Percentiles rank a stretch among this genome's conserved stretches.
phyloP scores from a whole-genome alignment of 2,329 filamentous ascomycete genomes.

The Penicillium concentricum region DNA sequence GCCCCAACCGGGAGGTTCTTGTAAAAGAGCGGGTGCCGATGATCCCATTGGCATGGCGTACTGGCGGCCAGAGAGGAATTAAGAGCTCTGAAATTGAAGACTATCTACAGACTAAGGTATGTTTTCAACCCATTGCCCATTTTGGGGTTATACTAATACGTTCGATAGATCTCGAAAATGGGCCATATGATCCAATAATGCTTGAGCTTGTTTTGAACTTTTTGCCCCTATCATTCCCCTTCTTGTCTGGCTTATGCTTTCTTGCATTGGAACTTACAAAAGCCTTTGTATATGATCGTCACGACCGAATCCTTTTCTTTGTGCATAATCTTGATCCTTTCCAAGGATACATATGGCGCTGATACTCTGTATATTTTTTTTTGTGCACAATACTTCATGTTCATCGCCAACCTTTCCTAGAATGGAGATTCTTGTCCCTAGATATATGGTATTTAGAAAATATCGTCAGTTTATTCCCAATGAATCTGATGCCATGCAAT shows the following conservation, averaged over 20 bases:
- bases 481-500: not conserved
- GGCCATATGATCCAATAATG: constrained; percentile 65
- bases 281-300: constrained; percentile 23
- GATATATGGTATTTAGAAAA: not conserved
- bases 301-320: constrained; percentile 16
- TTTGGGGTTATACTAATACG: not conserved
- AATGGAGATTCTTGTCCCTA: not conserved
- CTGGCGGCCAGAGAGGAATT: constrained; percentile 73
- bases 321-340: constrained; percentile 16
- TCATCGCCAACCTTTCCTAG: not conserved
- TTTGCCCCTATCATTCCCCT: not conserved
- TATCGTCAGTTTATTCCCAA: not conserved
- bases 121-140: constrained; percentile 28
- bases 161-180: constrained; percentile 75
- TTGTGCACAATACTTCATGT: not conserved
- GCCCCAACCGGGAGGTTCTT: constrained; percentile 79
- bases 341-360: not conserved
- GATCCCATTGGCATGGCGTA: constrained; percentile 91
- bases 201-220: not conserved
- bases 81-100: constrained; percentile 86
- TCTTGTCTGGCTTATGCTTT: constrained; percentile 7
- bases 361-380: constrained; percentile 13
- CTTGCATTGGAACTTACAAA: constrained; percentile 9
- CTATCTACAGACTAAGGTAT: constrained; percentile 90
- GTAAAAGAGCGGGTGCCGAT: constrained; percentile 91